Base-by-base conservation (phyloP, 2,329 filamentous ascomycete genomes). In the Penicillium expansum region DNA sequence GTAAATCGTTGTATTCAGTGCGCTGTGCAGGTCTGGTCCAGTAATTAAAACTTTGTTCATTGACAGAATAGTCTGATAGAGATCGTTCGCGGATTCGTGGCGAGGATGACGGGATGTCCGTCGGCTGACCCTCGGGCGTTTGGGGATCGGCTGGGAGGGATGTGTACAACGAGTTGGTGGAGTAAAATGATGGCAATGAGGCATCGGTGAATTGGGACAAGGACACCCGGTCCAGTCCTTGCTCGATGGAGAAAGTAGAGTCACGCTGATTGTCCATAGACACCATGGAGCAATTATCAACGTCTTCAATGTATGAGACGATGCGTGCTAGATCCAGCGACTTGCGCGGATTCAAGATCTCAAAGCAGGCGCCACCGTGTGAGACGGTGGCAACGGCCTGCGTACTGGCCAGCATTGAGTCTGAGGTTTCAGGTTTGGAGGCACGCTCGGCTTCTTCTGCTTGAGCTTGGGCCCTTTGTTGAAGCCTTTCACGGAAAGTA, bases 321-420 rank as follows among this genome's bases (percentile, higher is more conserved):
- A 74, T 73, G 18, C 69, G 66, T 13, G 70, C 64, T n/a, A 72
- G 60, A 48, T 70, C 67, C 18, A 74, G 58, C 10, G 72, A 74
- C 49, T 71, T 69, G 48, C 70, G 70, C 29, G 71, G 73, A 37
- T 75, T 75, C 18, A 75, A 53, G 18, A 75, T 75, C 33, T 75
- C 72, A 45, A 75, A 75, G 9, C 66, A 67, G 10, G 71, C 62
- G 13, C 73, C 73, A 45, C 73, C 67, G 54, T 73, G 68, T 30
- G 67, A 64, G 39, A 75, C 60, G 53, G 68, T 73, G 52, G 67
- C 50, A 29, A 60, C 58, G 52, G 65, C 57, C 55, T 65, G 62
- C 39, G 66, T 65, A 42, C 59, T 65, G 50, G 67, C 66, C 32
- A 73, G 54, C 48, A 68, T 66, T 32, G 69, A 66, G 48, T 71